phyloP scores from a whole-genome alignment of 129 eudicot species.

The Silybum marianum region DNA sequence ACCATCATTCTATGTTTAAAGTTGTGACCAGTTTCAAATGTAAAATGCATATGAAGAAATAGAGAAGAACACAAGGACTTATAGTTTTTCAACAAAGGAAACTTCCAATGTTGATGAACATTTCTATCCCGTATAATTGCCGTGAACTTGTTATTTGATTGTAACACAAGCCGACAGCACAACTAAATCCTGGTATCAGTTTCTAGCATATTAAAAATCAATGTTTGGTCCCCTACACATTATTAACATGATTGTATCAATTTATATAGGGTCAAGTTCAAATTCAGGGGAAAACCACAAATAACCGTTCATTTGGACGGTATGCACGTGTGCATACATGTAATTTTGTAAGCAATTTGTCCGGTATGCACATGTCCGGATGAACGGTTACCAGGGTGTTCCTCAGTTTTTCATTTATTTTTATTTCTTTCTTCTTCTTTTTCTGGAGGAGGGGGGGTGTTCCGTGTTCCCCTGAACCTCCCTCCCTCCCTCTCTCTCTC shows the following conservation, averaged over 20 bases:
- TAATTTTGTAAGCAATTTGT: too few species aligned
- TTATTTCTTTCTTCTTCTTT: too few species aligned
- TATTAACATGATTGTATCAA: neutral
- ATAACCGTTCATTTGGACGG: too few species aligned
- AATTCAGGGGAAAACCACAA: too few species aligned
- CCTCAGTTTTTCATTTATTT: too few species aligned
- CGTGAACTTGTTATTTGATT: neutral
- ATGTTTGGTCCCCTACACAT: neutral
- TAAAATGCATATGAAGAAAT: neutral
- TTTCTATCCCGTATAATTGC: neutral
- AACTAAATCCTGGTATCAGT: neutral
- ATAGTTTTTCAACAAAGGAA: neutral
- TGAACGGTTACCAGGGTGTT: too few species aligned
- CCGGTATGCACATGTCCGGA: too few species aligned
- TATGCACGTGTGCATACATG: too few species aligned
- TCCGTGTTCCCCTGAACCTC: too few species aligned
- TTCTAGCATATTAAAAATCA: neutral
- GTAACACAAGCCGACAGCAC: neutral
- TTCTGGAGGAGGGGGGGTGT: too few species aligned
- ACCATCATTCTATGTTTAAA: neutral
- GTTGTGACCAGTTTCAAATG: slow-evolving; percentile 1
- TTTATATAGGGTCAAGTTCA: too few species aligned
- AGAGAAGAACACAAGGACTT: neutral
- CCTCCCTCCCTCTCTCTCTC: too few species aligned
- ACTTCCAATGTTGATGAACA: neutral